Percentiles rank a stretch among this genome's conserved stretches.
Evolutionary conservation across 192 early-diverging fungal genomes (phyloP).

Genomic region (Coemansia sp.): DNA sequence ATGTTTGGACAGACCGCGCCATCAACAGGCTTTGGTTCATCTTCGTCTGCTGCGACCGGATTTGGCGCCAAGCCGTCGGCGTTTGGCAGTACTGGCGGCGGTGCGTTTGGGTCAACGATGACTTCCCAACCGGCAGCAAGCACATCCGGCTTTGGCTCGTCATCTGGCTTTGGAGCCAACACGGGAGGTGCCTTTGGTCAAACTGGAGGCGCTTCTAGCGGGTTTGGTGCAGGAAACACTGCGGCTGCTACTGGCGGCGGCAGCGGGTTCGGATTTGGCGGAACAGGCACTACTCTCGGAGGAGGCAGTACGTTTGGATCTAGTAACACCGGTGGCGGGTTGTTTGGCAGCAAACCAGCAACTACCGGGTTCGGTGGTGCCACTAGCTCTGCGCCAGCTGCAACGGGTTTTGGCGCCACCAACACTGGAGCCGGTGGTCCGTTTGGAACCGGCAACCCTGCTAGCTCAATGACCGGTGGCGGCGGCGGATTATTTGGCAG

Average conservation of each 20-base stretch:
- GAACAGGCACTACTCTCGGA: constrained; percentile 15
- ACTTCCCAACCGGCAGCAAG: constrained; percentile 9
- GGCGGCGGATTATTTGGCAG: constrained; percentile 41
- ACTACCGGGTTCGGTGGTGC: constrained; percentile 14
- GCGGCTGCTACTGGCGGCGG: constrained; percentile 14
- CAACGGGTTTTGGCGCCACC: neutral
- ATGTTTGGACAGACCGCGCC: constrained; percentile 30
- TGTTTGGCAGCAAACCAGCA: constrained; percentile 18
- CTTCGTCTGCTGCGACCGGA: neutral
- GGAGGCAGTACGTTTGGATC: constrained; percentile 21
- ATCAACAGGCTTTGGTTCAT: constrained; percentile 33
- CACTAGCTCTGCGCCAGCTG: neutral
- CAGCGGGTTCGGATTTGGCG: constrained; percentile 15
- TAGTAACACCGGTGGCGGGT: constrained; percentile 6
- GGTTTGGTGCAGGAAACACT: constrained; percentile 32
- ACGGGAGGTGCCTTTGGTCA: constrained; percentile 26
- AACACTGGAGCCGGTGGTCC: neutral
- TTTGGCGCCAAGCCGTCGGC: constrained; percentile 15
- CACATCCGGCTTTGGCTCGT: constrained; percentile 9
- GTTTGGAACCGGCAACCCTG: neutral
- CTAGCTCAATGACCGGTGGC: neutral
- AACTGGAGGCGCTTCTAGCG: constrained; percentile 7
- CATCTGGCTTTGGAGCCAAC: constrained; percentile 12
- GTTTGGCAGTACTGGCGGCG: constrained; percentile 15
- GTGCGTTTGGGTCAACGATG: constrained; percentile 9